Conservation (phyloP, 495 filamentous ascomycete genomes). For the Penicillium pancosmium region DNA sequence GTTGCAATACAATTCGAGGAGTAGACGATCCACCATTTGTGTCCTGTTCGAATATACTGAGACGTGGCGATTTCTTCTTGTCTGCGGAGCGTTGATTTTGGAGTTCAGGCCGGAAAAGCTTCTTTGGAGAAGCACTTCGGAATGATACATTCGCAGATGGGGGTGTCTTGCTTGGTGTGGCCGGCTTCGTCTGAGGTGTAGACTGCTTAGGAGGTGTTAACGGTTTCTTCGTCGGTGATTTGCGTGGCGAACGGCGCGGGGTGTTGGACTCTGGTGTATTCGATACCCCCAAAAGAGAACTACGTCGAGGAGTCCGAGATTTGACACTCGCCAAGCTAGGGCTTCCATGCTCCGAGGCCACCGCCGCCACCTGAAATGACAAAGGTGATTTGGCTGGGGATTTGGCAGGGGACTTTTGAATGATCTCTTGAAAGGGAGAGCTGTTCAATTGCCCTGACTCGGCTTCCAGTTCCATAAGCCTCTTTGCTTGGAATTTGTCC, state of each 20-base stretch:
- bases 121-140: constrained; percentile 56
- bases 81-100: constrained; percentile 47
- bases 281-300: constrained; percentile 41
- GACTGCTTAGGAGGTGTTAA: constrained; percentile 52
- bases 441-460: constrained; percentile 56
- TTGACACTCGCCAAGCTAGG: constrained; percentile 59
- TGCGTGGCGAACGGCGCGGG: constrained; percentile 26
- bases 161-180: constrained; percentile 56
- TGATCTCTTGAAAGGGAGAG: constrained; percentile 54
- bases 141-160: constrained; percentile 49
- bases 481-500: constrained; percentile 54
- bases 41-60: constrained; percentile 62
- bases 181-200: constrained; percentile 54
- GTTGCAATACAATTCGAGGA: constrained; percentile 66
- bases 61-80: constrained; percentile 38
- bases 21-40: constrained; percentile 58
- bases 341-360: constrained; percentile 62
- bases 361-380: constrained; percentile 39
- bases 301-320: constrained; percentile 57
- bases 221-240: constrained; percentile 46
- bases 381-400: constrained; percentile 25
- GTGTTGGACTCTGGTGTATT: constrained; percentile 40
- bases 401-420: constrained; percentile 28
- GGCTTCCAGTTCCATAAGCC: constrained; percentile 61
- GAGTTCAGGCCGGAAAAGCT: constrained; percentile 53